Evolutionary conservation across 73 alveolate genomes (phyloP).

Genomic region (Paramecium primaurelia): DNA sequence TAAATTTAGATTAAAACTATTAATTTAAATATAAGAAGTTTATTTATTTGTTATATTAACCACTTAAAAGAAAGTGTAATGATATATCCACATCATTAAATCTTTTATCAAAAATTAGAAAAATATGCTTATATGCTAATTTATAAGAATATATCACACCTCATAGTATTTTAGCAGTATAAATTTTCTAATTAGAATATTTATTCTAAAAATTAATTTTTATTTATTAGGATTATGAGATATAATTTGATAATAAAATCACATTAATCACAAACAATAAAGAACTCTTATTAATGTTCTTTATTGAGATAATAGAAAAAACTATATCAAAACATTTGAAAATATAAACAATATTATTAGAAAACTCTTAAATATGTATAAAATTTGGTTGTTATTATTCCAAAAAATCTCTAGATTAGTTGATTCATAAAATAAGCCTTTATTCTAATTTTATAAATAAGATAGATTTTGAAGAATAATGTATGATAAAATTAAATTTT

Average conservation of each 20-base stretch:
- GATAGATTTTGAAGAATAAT: background rate
- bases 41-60: background rate
- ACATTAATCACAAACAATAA: background rate
- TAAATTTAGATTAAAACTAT: background rate
- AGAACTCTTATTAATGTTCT: background rate
- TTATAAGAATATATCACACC: background rate
- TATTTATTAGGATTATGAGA: background rate
- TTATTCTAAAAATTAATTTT: background rate
- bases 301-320: background rate
- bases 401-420: background rate
- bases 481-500: background rate
- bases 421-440: background rate
- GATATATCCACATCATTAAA: background rate
- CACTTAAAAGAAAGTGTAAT: background rate
- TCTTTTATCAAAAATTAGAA: background rate
- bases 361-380: background rate
- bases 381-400: background rate
- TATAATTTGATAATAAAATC: background rate
- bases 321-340: background rate
- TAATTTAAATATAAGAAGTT: background rate
- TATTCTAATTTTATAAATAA: background rate
- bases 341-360: background rate
- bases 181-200: background rate
- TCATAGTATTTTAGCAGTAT: background rate
- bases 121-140: background rate